Percentiles rank a stretch among this genome's conserved stretches.
phyloP scores from a whole-genome alignment of 371 early-diverging fungal genomes.

The Mucor saturninus region DNA sequence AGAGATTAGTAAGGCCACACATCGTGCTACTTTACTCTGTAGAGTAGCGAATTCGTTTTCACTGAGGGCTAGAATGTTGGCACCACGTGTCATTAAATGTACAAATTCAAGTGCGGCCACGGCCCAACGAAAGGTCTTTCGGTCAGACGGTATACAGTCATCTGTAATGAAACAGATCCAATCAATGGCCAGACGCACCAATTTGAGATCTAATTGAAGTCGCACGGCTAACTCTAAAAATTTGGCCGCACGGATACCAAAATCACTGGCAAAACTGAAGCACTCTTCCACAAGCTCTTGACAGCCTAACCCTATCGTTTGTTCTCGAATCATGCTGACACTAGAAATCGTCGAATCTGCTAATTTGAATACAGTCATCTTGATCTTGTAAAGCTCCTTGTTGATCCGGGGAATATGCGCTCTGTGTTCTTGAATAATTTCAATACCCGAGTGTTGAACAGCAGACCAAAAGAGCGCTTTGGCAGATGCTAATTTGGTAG shows the following conservation, averaged over 20 bases:
- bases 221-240: slow-evolving; percentile 65
- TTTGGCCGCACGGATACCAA: slow-evolving; percentile 71
- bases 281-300: slow-evolving; percentile 83
- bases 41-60: slow-evolving; percentile 76
- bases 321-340: slow-evolving; percentile 60
- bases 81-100: slow-evolving; percentile 78
- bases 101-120: slow-evolving; percentile 86
- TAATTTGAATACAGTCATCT: slow-evolving; percentile 63
- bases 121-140: slow-evolving; percentile 89
- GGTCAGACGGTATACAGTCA: slow-evolving; percentile 78
- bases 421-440: slow-evolving; percentile 60
- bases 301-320: slow-evolving; percentile 59
- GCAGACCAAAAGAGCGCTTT: slow-evolving; percentile 55
- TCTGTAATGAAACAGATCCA: slow-evolving; percentile 87
- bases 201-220: slow-evolving; percentile 59
- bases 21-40: slow-evolving; percentile 74
- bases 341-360: slow-evolving; percentile 63
- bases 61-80: slow-evolving; percentile 68
- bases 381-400: slow-evolving; percentile 65
- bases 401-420: slow-evolving; percentile 66
- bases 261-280: slow-evolving; percentile 84
- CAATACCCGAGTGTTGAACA: slow-evolving; percentile 54
- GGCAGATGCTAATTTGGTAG: slow-evolving; percentile 49
- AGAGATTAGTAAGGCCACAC: slow-evolving; percentile 80
- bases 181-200: slow-evolving; percentile 77